Evolutionary conservation across 2,329 filamentous ascomycete species (phyloP).

Genomic region (Colletotrichum siamense): DNA sequence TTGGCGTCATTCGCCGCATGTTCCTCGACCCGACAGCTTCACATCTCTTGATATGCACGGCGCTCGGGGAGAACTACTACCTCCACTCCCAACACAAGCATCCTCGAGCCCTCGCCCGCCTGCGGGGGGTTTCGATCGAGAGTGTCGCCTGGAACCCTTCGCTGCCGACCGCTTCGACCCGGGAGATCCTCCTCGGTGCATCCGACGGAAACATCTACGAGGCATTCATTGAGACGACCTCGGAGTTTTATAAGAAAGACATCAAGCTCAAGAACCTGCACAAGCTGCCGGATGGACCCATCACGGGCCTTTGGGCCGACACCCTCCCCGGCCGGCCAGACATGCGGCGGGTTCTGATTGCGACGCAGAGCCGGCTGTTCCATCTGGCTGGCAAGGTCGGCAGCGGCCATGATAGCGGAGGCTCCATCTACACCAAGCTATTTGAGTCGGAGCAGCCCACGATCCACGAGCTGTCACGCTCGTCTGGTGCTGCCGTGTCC

Average conservation of each 20-base stretch:
- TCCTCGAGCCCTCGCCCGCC: slow-evolving; percentile 78
- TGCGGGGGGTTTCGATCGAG: slow-evolving; percentile 89
- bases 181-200: slow-evolving; percentile 90
- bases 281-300: slow-evolving; percentile 79
- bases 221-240: slow-evolving; percentile 90
- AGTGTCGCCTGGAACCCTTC: slow-evolving; percentile 95
- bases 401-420: slow-evolving; percentile 77
- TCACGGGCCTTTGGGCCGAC: slow-evolving; percentile 88
- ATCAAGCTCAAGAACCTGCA: slow-evolving; percentile 88
- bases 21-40: slow-evolving; percentile 98
- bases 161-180: slow-evolving; percentile 88
- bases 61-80: slow-evolving; percentile 95
- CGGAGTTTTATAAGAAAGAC: slow-evolving; percentile 93
- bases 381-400: slow-evolving; percentile 83
- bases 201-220: slow-evolving; percentile 97
- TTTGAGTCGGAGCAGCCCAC: slow-evolving; percentile 87
- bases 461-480: slow-evolving; percentile 72
- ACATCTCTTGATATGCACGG: slow-evolving; percentile 90
- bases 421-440: slow-evolving; percentile 83
- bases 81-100: slow-evolving; percentile 93
- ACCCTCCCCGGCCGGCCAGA: slow-evolving; percentile 72
- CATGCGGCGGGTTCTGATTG: slow-evolving; percentile 77
- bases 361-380: slow-evolving; percentile 78
- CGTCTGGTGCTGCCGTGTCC: slow-evolving; percentile 66
- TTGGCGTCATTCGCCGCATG: slow-evolving; percentile 92